These are phyloP conservation scores for Orbilia oligospora DNA, from an alignment of 2,329 filamentous ascomycete species.

Conservation along the genomic window DNA sequence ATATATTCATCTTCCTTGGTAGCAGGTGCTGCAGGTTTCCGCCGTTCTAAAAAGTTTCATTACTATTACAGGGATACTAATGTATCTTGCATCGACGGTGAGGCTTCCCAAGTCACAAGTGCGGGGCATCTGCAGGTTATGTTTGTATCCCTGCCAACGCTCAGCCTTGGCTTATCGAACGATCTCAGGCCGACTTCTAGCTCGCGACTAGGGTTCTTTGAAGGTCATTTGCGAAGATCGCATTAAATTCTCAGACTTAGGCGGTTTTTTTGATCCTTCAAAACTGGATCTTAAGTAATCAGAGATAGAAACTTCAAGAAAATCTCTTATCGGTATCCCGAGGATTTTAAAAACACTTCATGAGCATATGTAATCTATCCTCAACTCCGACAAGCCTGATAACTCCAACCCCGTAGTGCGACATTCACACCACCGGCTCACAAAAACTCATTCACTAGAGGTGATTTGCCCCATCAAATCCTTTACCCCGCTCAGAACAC, in stretches of 20 bases:
- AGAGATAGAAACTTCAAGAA: slow-evolving; percentile 14
- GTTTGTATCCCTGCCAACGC: slow-evolving; percentile 46
- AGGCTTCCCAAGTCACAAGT: slow-evolving; percentile 3
- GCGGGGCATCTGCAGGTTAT: slow-evolving; percentile 42
- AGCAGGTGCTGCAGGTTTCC: slow-evolving; percentile 7
- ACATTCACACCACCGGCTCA: slow-evolving; percentile 3
- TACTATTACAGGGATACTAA: slow-evolving; percentile 36
- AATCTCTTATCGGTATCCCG: not conserved
- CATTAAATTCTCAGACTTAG: slow-evolving; percentile 19
- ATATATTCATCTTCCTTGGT: not conserved
- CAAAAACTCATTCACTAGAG: not conserved
- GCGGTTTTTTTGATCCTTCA: slow-evolving; percentile 34
- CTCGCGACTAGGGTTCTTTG: slow-evolving; percentile 13
- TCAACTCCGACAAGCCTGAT: slow-evolving; percentile 20
- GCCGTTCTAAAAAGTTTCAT: slow-evolving; percentile 23
- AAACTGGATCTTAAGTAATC: not conserved
- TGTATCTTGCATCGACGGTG: slow-evolving; percentile 32
- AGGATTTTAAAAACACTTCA: not conserved
- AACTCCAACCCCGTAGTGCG: not conserved
- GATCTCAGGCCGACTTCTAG: slow-evolving; percentile 13
- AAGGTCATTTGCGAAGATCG: slow-evolving; percentile 4
- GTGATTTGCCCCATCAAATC: slow-evolving; percentile 11
- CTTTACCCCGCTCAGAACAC: slow-evolving; percentile 18
- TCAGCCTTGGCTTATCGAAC: slow-evolving; percentile 27
- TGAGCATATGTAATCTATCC: not conserved